Percentiles rank a stretch among this genome's conserved stretches.
These are phyloP conservation scores for Sparassis latifolia DNA, from an alignment of 1,284 basidiomycete genomes.

Conservation along the genomic window DNA sequence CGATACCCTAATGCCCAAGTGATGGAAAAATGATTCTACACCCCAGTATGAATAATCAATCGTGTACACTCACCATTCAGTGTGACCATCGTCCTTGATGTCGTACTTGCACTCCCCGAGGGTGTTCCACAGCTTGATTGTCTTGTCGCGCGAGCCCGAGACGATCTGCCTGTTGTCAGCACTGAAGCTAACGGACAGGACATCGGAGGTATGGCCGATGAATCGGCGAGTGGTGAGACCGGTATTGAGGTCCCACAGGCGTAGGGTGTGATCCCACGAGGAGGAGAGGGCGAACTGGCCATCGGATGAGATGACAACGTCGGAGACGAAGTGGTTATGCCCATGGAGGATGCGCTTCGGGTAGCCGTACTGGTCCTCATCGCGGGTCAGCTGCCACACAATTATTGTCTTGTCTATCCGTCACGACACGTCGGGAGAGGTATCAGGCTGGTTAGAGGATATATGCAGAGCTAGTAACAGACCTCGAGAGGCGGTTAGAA, in stretches of 20 bases:
- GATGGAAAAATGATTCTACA: conserved; percentile 2
- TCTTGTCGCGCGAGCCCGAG: conserved; percentile 93
- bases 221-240: conserved; percentile 94
- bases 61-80: conserved; percentile 68
- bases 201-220: conserved; percentile 97
- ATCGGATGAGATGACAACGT: conserved; percentile 97
- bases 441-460: conserved; percentile 3
- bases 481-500: conserved; percentile 96
- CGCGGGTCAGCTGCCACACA: conserved; percentile 97
- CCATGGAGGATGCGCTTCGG: conserved; percentile 97
- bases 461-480: conserved; percentile 27
- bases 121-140: conserved; percentile 99
- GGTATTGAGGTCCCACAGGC: conserved; percentile 98
- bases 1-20: conserved; percentile 68
- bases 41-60: not conserved
- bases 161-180: conserved; percentile 99
- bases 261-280: conserved; percentile 99
- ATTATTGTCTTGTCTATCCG: conserved; percentile 96
- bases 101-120: conserved; percentile 99
- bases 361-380: conserved; percentile 89
- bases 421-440: conserved; percentile 2
- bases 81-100: conserved; percentile 98
- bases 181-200: conserved; percentile 96
- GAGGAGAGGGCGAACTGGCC: conserved; percentile 99
- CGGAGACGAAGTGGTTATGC: conserved; percentile 99